Conservation (phyloP, 148 eudicot species). For the Fallopia convolvulus region DNA sequence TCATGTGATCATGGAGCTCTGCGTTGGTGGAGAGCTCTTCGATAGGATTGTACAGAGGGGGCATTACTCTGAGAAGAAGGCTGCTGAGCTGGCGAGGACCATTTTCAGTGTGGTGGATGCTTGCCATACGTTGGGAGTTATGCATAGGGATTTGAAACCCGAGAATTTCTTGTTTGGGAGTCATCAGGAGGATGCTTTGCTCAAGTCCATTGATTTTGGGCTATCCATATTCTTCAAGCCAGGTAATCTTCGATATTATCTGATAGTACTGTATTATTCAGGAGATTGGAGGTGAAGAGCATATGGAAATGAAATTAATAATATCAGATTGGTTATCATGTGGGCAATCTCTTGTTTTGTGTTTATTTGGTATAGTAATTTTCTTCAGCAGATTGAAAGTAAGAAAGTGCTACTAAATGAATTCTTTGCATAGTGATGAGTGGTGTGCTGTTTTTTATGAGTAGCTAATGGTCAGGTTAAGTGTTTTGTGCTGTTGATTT, state of each 20-base stretch:
- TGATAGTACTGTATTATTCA: not conserved
- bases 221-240: slow-evolving; percentile 18
- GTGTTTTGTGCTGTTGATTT: not conserved
- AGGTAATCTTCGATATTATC: slow-evolving; percentile 12
- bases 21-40: slow-evolving; percentile 18
- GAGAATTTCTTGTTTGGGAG: slow-evolving; percentile 21
- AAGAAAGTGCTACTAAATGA: not conserved
- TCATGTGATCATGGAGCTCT: slow-evolving; percentile 19
- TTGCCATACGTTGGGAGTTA: slow-evolving; percentile 19
- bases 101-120: slow-evolving; percentile 17
- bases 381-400: not conserved
- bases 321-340: not conserved
- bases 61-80: slow-evolving; percentile 18
- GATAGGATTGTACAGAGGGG: slow-evolving; percentile 17
- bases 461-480: not conserved
- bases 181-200: slow-evolving; percentile 14
- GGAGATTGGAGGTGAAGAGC: not conserved
- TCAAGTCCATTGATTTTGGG: slow-evolving; percentile 19
- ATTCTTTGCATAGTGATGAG: not conserved
- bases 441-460: not conserved
- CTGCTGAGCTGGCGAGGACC: slow-evolving; percentile 12
- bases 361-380: not conserved
- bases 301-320: not conserved
- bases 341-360: not conserved
- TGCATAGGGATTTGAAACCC: slow-evolving; percentile 19